These are phyloP conservation scores for Candida sithepensis DNA, from an alignment of 805 yeast genomes.

Conservation along the genomic window DNA sequence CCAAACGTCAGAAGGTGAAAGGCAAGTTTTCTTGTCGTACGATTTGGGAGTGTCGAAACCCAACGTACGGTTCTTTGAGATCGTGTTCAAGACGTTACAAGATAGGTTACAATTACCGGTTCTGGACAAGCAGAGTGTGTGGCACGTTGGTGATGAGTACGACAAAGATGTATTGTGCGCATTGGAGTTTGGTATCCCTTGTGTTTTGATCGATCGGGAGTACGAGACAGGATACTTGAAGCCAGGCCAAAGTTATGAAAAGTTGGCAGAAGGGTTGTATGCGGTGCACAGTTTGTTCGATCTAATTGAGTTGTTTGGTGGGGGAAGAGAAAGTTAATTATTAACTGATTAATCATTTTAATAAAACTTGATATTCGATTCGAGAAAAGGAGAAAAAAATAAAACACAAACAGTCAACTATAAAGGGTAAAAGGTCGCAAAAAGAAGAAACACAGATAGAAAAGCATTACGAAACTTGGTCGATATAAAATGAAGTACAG, in stretches of 20 bases:
- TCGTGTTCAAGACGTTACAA: constrained; percentile 26
- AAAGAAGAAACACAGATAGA: no score
- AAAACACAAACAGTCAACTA: no score
- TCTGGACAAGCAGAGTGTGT: constrained; percentile 17
- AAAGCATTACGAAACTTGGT: no score
- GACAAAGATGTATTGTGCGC: constrained; percentile 54
- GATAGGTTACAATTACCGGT: neutral
- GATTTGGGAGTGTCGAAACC: constrained; percentile 57
- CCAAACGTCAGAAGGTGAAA: no score
- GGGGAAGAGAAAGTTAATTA: no score
- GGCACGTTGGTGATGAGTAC: constrained; percentile 70
- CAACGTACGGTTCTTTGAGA: constrained; percentile 41
- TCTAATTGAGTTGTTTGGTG: constrained; percentile 9
- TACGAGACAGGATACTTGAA: constrained; percentile 11
- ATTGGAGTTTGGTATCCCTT: constrained; percentile 56
- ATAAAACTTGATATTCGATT: no score
- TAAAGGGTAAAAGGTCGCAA: no score
- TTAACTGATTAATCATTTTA: no score
- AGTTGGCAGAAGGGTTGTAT: constrained; percentile 13
- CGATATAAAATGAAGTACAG: no score
- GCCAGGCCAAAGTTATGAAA: constrained; percentile 6
- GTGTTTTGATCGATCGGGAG: constrained; percentile 35
- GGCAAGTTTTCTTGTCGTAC: constrained; percentile 49
- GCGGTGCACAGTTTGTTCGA: constrained; percentile 16
- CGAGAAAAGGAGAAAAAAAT: no score